Percentiles rank a stretch among this genome's conserved stretches.
Evolutionary conservation across 2,329 filamentous ascomycete species (phyloP).

Genomic region (Microsporum audouinii): DNA sequence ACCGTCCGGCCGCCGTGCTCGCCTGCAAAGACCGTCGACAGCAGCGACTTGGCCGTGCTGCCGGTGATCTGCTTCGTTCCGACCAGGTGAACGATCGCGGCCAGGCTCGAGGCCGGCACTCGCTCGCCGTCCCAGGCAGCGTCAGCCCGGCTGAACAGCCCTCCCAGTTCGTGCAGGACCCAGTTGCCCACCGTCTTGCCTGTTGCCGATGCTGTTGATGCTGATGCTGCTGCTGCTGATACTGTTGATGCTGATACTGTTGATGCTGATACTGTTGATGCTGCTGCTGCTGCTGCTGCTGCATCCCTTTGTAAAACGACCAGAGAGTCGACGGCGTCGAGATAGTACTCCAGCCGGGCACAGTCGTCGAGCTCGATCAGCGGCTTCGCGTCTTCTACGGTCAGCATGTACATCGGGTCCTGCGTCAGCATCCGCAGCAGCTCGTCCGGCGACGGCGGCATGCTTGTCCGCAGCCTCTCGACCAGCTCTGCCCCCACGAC

Average conservation of each 20-base stretch:
- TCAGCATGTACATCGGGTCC: slow-evolving; percentile 52
- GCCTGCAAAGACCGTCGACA: slow-evolving; percentile 44
- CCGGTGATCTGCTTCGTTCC: slow-evolving; percentile 40
- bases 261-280: slow-evolving; percentile 18
- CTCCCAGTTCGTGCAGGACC: slow-evolving; percentile 66
- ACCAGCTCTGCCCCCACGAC: slow-evolving; percentile 62
- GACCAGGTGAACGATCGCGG: slow-evolving; percentile 36
- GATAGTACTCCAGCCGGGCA: slow-evolving; percentile 67
- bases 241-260: slow-evolving; percentile 18
- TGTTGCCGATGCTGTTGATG: slow-evolving; percentile 18
- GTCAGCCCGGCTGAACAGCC: slow-evolving; percentile 46
- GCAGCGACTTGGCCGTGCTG: slow-evolving; percentile 49
- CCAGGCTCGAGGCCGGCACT: slow-evolving; percentile 35
- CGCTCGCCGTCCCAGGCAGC: slow-evolving; percentile 29
- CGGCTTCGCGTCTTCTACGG: slow-evolving; percentile 70
- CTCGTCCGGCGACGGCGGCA: slow-evolving; percentile 63
- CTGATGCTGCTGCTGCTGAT: not conserved
- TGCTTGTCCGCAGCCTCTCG: slow-evolving; percentile 46
- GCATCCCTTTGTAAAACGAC: slow-evolving; percentile 17
- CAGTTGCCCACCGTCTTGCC: slow-evolving; percentile 50
- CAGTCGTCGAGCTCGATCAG: slow-evolving; percentile 68
- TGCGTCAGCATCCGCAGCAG: slow-evolving; percentile 52
- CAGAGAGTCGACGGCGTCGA: slow-evolving; percentile 33
- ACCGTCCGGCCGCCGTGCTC: slow-evolving; percentile 35
- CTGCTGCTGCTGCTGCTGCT: slow-evolving; percentile 12